Percentiles rank a stretch among this genome's conserved stretches.
Evolutionary conservation across 1,284 basidiomycete genomes (phyloP).

Genomic region (Exobasidium cylindrosporum): DNA sequence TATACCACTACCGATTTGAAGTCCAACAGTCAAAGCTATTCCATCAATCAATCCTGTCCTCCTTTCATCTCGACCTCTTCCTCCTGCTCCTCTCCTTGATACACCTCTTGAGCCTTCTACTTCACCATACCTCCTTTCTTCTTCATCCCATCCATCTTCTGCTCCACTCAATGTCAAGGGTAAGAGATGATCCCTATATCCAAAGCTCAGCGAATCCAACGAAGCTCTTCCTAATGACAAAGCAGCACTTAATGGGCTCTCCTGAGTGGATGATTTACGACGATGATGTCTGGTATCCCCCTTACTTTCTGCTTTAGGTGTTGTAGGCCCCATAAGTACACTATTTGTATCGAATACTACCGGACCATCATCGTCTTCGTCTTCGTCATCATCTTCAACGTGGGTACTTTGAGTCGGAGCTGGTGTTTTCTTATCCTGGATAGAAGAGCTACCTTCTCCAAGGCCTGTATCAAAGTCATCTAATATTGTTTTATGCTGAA

Average conservation of each 20-base stretch:
- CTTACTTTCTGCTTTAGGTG: not conserved
- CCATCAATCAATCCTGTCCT: conserved; percentile 5
- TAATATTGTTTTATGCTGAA: conserved; percentile 17
- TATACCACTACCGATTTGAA: conserved; percentile 53
- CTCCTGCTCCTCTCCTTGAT: conserved; percentile 11
- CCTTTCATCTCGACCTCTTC: conserved; percentile 10
- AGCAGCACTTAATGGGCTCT: not conserved
- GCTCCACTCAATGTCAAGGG: conserved; percentile 30
- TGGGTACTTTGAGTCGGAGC: conserved; percentile 15
- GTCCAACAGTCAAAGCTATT: conserved; percentile 45
- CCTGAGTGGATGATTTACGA: not conserved
- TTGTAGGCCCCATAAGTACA: not conserved
- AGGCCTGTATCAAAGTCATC: conserved; percentile 3
- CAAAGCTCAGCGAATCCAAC: conserved; percentile 38
- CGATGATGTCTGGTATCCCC: not conserved
- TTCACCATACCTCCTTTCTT: conserved; percentile 32
- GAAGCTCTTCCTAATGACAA: conserved; percentile 24
- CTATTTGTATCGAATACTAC: conserved; percentile 29
- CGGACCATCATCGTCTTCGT: conserved; percentile 39
- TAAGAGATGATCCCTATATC: conserved; percentile 37
- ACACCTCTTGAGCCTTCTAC: conserved; percentile 20
- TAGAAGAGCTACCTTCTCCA: conserved; percentile 18
- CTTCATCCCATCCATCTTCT: conserved; percentile 28
- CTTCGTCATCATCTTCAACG: conserved; percentile 23
- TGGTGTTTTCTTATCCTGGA: not conserved